phyloP scores from a whole-genome alignment of 2,329 filamentous ascomycete genomes.

The Podosphaera xanthii region DNA sequence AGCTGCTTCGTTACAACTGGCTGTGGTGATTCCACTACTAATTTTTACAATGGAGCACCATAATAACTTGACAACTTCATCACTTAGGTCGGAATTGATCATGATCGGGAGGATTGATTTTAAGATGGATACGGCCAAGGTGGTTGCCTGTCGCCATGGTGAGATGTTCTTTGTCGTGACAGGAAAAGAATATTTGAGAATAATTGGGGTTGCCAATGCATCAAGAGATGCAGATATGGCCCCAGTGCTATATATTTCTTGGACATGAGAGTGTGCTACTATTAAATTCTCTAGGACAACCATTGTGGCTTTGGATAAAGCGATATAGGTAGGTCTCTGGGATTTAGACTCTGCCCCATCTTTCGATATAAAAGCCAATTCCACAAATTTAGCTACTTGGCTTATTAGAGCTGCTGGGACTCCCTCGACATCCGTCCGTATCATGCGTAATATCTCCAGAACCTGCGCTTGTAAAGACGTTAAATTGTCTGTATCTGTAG shows the following conservation, averaged over 20 bases:
- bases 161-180: constrained; percentile 45
- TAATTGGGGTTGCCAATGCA: constrained; percentile 46
- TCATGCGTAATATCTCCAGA: constrained; percentile 40
- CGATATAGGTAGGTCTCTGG: constrained; percentile 58
- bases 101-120: constrained; percentile 40
- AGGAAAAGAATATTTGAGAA: constrained; percentile 59
- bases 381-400: constrained; percentile 46
- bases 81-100: constrained; percentile 23
- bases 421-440: constrained; percentile 40
- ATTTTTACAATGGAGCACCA: constrained; percentile 48
- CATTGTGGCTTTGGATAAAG: constrained; percentile 69
- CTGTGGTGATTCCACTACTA: constrained; percentile 44
- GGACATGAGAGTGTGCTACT: constrained; percentile 32
- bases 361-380: constrained; percentile 36
- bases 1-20: constrained; percentile 29
- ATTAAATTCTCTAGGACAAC: constrained; percentile 39
- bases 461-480: constrained; percentile 52
- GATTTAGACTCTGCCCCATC: constrained; percentile 17
- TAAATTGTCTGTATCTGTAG: constrained; percentile 47
- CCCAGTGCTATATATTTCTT: constrained; percentile 46
- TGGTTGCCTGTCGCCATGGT: constrained; percentile 64
- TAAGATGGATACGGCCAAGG: constrained; percentile 44
- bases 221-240: constrained; percentile 41
- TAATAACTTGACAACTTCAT: constrained; percentile 29
- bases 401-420: constrained; percentile 45